Evolutionary conservation across 208 protist genomes (phyloP).

Genomic region (Naegleria lovaniensis): DNA sequence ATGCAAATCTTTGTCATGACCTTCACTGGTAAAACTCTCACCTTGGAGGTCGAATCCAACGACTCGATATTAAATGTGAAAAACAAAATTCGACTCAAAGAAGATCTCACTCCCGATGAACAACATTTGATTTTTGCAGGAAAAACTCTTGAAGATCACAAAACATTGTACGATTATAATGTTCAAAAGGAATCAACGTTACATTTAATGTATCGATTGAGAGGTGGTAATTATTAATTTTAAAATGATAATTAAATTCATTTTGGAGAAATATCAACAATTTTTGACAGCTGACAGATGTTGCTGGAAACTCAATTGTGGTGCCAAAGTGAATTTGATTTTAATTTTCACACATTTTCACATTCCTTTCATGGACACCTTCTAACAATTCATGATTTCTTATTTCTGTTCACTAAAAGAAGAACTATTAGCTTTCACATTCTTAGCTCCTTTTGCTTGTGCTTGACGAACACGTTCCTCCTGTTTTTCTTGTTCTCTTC

Average conservation of each 20-base stretch:
- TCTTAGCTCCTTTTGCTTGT: not conserved
- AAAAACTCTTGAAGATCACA: not conserved
- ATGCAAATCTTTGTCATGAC: not conserved
- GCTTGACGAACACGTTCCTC: not conserved
- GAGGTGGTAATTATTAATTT: too few relatives aligned
- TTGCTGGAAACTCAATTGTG: too few relatives aligned
- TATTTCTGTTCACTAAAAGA: too few relatives aligned
- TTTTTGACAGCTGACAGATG: too few relatives aligned
- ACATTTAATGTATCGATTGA: too few relatives aligned
- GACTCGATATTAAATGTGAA: not conserved
- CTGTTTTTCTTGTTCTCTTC: constrained; percentile 4
- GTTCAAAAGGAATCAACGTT: too few relatives aligned
- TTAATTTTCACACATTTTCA: too few relatives aligned
- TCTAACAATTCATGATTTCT: too few relatives aligned
- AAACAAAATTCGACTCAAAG: not conserved
- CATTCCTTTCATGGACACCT: too few relatives aligned
- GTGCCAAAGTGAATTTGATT: too few relatives aligned
- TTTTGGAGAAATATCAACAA: too few relatives aligned
- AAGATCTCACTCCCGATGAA: not conserved
- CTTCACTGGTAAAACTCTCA: not conserved
- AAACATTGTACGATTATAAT: not conserved
- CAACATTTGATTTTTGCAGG: not conserved
- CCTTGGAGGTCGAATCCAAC: not conserved
- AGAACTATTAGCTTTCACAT: not conserved
- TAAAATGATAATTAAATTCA: too few relatives aligned